Conservation (phyloP, 2,329 filamentous ascomycete genomes). For the Berkeleyomyces basicola region DNA sequence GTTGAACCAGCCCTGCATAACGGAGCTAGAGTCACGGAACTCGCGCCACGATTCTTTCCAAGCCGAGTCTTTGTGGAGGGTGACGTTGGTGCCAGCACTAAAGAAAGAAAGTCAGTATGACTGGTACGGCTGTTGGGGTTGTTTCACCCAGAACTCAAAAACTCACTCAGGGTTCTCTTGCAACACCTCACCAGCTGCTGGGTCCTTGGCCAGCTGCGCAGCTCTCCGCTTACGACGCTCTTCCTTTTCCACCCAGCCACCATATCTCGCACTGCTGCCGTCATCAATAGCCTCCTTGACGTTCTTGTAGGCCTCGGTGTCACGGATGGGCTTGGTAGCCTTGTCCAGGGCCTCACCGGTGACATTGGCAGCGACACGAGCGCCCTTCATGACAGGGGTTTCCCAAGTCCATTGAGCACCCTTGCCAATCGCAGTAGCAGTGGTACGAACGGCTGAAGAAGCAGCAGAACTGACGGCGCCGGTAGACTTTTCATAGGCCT, state of each 20-base stretch:
- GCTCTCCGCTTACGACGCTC: constrained; percentile 72
- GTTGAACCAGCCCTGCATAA: constrained; percentile 76
- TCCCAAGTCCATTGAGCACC: constrained; percentile 96
- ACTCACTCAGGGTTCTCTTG: constrained; percentile 81
- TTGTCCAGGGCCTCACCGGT: constrained; percentile 83
- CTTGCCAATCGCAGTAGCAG: constrained; percentile 74
- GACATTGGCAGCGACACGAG: constrained; percentile 68
- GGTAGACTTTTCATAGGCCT: constrained; percentile 75
- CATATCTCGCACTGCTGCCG: constrained; percentile 87
- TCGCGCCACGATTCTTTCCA: constrained; percentile 99
- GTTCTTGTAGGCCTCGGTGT: constrained; percentile 87
- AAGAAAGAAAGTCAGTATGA: constrained; percentile 20
- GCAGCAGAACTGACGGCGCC: constrained; percentile 68
- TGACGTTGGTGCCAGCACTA: constrained; percentile 87
- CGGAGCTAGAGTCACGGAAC: constrained; percentile 75
- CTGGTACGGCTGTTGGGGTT: neutral
- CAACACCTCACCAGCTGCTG: constrained; percentile 37
- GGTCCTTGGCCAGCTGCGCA: constrained; percentile 44
- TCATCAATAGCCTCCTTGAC: constrained; percentile 96
- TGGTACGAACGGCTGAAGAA: constrained; percentile 65
- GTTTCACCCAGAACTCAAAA: neutral
- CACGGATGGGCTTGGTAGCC: constrained; percentile 81
- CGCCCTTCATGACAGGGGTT: constrained; percentile 77
- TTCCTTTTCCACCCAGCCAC: constrained; percentile 93
- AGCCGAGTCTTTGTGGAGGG: constrained; percentile 86